Evolutionary conservation across 2,329 filamentous ascomycete genomes (phyloP), one percentile per base, ranked within the genome.

Genomic region (Cladosporium velox): DNA sequence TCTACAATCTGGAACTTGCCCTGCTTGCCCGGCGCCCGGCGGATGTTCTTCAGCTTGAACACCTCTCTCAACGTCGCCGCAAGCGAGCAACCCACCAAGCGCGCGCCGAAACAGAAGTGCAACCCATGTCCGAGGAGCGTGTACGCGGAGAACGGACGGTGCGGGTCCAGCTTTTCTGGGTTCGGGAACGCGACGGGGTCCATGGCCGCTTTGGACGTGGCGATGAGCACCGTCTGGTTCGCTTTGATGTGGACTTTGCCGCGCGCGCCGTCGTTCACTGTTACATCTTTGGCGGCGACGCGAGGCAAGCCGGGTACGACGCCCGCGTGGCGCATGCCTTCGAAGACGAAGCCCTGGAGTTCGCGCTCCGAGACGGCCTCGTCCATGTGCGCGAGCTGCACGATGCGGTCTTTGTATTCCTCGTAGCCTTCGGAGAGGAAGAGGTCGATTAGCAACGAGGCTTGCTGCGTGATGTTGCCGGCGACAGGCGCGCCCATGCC

Each of bases 291-390:
- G 18, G 79, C 77, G 3, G 82, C 83, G 12, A 84, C 77, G 63
- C 83, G 82, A n/a, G 82, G 81, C 1, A 85, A 74, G n/a, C 83
- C 83, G 0, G 83, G 83, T 1, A 85, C 80, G 1, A 83, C 49
- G 35, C 61, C 80, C 6, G 81, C 81, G 70, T 84, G 83, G 12
- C 84, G 80, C 81, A 85, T 85, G 51, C 83, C 84, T 72, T 86
- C 84, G 68, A 79, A 84, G 2, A 85, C 83, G 72, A 83, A 86
- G 14, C 83, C 83, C 68, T 83, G 81, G 1, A 85, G 78, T 70
- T 85, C 83, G 35, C 75, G 71, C 62, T 81, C 78, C 2, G 83
- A 78, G 1, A 75, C 74, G 4, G 74, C 73, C 5, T 80, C 76
- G 52, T 82, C 77, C 68, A 77, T 78, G 66, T 84, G 78, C 1